A percentile compares a stretch with the other conserved stretches of the same genome.
These are phyloP conservation scores for Vanrija sp. DNA, from an alignment of 1,284 basidiomycete genomes.

Conservation along the genomic window DNA sequence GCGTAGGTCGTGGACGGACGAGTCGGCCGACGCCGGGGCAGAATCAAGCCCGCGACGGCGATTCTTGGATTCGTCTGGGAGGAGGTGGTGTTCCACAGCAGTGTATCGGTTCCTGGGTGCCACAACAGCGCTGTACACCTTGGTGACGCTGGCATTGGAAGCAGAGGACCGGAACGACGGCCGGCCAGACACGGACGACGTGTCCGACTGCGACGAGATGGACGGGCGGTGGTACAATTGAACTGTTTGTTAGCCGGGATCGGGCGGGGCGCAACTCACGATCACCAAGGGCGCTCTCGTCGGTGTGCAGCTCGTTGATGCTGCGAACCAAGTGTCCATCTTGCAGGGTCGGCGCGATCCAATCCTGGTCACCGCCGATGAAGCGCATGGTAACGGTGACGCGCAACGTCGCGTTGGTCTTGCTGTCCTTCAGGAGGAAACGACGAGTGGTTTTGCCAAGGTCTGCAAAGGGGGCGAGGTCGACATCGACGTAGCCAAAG, in stretches of 20 bases:
- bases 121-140: not conserved
- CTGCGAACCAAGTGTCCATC: slow-evolving; percentile 40
- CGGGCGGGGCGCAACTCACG: slow-evolving; percentile 14
- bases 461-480: slow-evolving; percentile 48
- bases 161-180: slow-evolving; percentile 4
- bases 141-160: slow-evolving; percentile 2
- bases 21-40: no score
- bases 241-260: slow-evolving; percentile 13
- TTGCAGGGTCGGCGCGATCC: slow-evolving; percentile 37
- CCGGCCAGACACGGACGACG: slow-evolving; percentile 2
- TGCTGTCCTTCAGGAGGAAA: slow-evolving; percentile 42
- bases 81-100: slow-evolving; percentile 32
- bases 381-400: slow-evolving; percentile 44
- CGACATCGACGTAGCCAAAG: slow-evolving; percentile 45
- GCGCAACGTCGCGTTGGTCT: slow-evolving; percentile 47
- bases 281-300: slow-evolving; percentile 16
- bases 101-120: slow-evolving; percentile 22
- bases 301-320: slow-evolving; percentile 26
- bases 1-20: no score
- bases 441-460: slow-evolving; percentile 37
- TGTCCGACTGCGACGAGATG: slow-evolving; percentile 14
- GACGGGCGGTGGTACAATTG: slow-evolving; percentile 25
- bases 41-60: no score
- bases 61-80: slow-evolving; percentile 8
- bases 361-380: slow-evolving; percentile 38